Percentiles rank a stretch among this genome's conserved stretches.
Evolutionary conservation across 2,329 filamentous ascomycete species (phyloP).

Genomic region (Hymenoscyphus occultus): DNA sequence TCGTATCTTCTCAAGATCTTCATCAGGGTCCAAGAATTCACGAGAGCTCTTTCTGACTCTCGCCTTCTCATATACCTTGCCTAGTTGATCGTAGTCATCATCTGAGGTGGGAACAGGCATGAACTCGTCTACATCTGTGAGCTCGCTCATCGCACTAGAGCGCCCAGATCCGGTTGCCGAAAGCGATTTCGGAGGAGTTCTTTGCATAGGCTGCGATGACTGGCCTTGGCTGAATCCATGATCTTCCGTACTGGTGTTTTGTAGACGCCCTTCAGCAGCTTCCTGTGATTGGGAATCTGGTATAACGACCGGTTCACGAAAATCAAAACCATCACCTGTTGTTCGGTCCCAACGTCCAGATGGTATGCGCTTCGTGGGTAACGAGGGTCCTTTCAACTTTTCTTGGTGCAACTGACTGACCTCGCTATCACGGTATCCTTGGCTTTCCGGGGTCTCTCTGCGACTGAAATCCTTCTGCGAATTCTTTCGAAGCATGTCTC

Average conservation of each 20-base stretch:
- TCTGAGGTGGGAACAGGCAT: neutral
- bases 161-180: neutral
- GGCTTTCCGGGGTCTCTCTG: neutral
- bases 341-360: neutral
- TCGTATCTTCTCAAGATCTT: neutral
- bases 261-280: neutral
- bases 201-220: neutral
- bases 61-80: neutral
- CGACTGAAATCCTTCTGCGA: neutral
- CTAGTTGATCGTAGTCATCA: neutral
- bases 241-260: neutral
- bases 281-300: neutral
- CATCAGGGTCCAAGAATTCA: neutral
- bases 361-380: neutral
- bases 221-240: neutral
- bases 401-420: neutral
- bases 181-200: neutral
- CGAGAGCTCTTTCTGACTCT: slow-evolving; percentile 3
- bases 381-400: neutral
- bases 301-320: neutral
- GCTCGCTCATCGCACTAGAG: neutral
- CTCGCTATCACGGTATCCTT: neutral
- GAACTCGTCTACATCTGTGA: neutral
- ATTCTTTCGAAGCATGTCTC: slow-evolving; percentile 5
- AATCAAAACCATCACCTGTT: neutral